phyloP scores from a whole-genome alignment of 2,329 filamentous ascomycete species.

The Talaromyces atroroseus region DNA sequence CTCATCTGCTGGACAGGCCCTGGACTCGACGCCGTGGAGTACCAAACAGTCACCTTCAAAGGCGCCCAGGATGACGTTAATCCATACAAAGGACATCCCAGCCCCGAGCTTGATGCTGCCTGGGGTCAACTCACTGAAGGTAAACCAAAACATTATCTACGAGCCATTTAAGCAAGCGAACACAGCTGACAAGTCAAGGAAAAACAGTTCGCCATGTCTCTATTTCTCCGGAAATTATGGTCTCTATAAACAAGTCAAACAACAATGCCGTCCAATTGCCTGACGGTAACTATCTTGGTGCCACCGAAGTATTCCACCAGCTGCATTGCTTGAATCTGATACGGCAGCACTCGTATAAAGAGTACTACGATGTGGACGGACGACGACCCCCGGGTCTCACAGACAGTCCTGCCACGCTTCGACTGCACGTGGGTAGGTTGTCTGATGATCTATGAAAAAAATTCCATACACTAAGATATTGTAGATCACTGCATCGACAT shows the following conservation, averaged over 20 bases:
- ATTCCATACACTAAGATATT: too few species aligned
- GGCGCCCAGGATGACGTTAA: background rate
- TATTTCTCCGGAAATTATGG: background rate
- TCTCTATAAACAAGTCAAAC: background rate
- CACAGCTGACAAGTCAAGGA: background rate
- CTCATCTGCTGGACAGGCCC: background rate
- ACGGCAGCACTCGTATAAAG: background rate
- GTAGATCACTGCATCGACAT: conserved; percentile 2
- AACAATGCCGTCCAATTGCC: background rate
- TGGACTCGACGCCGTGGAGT: background rate
- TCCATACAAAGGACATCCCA: background rate
- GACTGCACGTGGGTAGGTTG: background rate
- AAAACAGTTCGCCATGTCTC: background rate
- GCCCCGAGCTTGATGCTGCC: background rate
- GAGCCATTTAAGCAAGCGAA: background rate
- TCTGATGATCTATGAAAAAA: background rate
- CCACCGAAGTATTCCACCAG: conserved; percentile 2
- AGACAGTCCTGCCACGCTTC: background rate
- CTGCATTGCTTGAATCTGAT: conserved; percentile 3
- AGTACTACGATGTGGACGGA: background rate
- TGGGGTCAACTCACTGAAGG: background rate
- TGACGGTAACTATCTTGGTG: background rate
- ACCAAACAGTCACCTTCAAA: background rate
- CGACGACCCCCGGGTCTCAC: background rate
- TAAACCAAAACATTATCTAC: background rate